Evolutionary conservation across 2,329 filamentous ascomycete genomes (phyloP).

Genomic region (Grosmannia serpens): DNA sequence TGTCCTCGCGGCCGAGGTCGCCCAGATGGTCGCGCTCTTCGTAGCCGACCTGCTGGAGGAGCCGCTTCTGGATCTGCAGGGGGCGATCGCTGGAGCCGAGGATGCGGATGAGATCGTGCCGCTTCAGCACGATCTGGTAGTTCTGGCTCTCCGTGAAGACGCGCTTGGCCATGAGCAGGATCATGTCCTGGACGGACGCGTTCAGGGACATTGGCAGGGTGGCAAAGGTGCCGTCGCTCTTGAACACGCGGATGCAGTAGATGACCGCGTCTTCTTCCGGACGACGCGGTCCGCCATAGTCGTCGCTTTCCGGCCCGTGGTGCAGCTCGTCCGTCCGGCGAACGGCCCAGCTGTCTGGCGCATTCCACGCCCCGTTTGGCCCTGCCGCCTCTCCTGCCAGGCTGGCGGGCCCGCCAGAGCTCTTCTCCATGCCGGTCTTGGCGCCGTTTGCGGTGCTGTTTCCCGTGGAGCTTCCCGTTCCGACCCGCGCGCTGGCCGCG

Average conservation of each 20-base stretch:
- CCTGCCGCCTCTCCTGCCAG: constrained; percentile 12
- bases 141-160: constrained; percentile 87
- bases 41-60: constrained; percentile 88
- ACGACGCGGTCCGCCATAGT: constrained; percentile 53
- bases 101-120: constrained; percentile 79
- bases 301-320: constrained; percentile 51
- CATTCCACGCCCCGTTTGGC: constrained; percentile 65
- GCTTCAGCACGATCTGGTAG: constrained; percentile 90
- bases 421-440: background rate
- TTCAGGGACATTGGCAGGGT: constrained; percentile 78
- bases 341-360: constrained; percentile 94
- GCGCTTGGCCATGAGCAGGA: constrained; percentile 87
- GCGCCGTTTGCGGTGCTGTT: background rate
- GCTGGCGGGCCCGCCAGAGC: background rate
- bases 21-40: constrained; percentile 77
- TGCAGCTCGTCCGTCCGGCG: constrained; percentile 58
- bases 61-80: constrained; percentile 78
- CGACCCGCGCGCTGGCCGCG: background rate
- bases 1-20: constrained; percentile 90
- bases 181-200: constrained; percentile 74
- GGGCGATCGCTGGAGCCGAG: constrained; percentile 70
- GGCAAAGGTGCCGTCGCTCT: constrained; percentile 85
- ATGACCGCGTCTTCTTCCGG: constrained; percentile 64
- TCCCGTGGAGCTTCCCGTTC: no score
- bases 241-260: constrained; percentile 93